Evolutionary conservation across 164 flowering plant genomes (phyloP), one percentile per base, ranked within the genome.

Genomic region (Pachysandra terminalis): DNA sequence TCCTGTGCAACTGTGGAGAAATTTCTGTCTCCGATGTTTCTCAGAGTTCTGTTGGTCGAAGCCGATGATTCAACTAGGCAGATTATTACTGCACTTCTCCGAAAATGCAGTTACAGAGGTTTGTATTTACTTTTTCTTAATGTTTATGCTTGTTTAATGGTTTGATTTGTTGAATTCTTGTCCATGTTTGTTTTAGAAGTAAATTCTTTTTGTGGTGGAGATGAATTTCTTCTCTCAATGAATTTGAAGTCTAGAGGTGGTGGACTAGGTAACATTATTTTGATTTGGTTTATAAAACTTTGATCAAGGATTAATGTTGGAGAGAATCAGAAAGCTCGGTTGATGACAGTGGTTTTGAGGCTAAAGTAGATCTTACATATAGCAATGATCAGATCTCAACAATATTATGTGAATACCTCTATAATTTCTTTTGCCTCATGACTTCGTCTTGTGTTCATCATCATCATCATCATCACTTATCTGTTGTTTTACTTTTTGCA

Each of bases 21-120:
- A 70, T 78, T 89, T 66, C 68, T 88, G 37, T 87, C 85, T 1
- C 78, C 73, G 64, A 80, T 79, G 85, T 78, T 3, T 24, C 61
- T 90, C 15, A 85, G 92, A 68, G 87, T 90, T 25, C 69, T 90
- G 78, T 65, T 90, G 72, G 97, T 90, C 35, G 97, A 90, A 78
- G 82, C 89, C 52, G 97, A 90, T 71, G 94, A 87, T 74, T 88
- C 88, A 1, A 88, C 97, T 19, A 52, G 97, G 69, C 90, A 87
- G 75, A 85, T 90, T 74, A 84, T 90, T 19, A 65, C 90, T 16
- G 97, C 94, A 7, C 92, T 90, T 56, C 86, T 90, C 45, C 78
- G 92, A 68, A 90, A 88, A 81, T 88, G 92, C 70, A 82, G 85
- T 65, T 90, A 87, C 79, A 86, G 56, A 87, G 96, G 96, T 90